Evolutionary conservation across 495 filamentous ascomycete genomes (phyloP).

Genomic region (Elaphomyces granulatus): DNA sequence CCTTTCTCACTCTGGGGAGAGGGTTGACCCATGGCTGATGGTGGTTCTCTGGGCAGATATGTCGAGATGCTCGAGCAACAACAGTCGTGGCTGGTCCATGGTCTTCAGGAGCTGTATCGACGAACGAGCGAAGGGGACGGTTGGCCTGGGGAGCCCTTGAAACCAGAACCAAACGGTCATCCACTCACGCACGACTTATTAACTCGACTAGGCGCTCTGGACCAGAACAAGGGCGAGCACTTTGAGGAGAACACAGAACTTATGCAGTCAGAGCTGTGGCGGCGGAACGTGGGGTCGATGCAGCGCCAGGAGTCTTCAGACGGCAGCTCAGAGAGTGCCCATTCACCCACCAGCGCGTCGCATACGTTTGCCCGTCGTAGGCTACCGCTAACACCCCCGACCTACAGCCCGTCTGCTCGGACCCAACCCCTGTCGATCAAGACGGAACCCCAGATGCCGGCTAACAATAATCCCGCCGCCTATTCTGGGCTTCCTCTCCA

Average conservation of each 20-base stretch:
- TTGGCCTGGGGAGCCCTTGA: constrained; percentile 41
- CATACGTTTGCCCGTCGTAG: constrained; percentile 21
- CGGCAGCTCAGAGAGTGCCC: constrained; percentile 37
- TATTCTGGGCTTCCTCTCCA: constrained; percentile 18
- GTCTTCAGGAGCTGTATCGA: constrained; percentile 45
- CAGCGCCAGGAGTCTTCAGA: constrained; percentile 40
- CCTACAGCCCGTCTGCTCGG: constrained; percentile 20
- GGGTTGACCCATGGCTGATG: neutral
- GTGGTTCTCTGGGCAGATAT: too few species aligned
- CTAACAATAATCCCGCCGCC: constrained; percentile 6
- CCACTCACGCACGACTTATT: constrained; percentile 54
- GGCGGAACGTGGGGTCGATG: constrained; percentile 32
- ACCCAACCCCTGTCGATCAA: constrained; percentile 17
- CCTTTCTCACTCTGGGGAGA: neutral
- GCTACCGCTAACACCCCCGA: constrained; percentile 14
- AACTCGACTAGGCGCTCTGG: constrained; percentile 41
- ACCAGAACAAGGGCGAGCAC: constrained; percentile 33
- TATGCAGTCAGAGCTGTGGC: constrained; percentile 41
- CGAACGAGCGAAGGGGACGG: constrained; percentile 33
- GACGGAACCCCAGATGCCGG: constrained; percentile 13
- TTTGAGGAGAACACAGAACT: constrained; percentile 44
- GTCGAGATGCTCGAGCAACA: constrained; percentile 63
- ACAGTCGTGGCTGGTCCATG: constrained; percentile 47
- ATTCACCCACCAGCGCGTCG: constrained; percentile 24
- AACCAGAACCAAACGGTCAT: constrained; percentile 39